Conservation (phyloP, 2,329 filamentous ascomycete species). For the Colletotrichum kahawae region DNA sequence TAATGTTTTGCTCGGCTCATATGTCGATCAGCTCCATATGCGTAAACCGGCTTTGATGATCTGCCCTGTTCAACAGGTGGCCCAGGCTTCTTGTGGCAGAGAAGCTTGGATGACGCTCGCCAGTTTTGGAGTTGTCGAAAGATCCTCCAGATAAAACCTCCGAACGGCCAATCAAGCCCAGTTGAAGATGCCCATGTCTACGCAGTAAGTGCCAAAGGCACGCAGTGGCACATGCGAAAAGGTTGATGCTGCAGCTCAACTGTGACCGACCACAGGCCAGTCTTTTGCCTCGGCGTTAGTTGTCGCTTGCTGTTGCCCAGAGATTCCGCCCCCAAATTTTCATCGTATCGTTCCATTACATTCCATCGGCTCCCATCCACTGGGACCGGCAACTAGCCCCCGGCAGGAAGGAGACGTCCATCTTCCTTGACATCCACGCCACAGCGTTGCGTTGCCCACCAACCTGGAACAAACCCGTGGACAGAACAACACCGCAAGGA, state of each 20-base stretch:
- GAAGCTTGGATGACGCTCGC: neutral
- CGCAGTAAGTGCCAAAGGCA: neutral
- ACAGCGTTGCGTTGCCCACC: slow-evolving; percentile 16
- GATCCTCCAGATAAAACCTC: neutral
- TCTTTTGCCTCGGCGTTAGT: neutral
- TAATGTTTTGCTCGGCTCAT: neutral
- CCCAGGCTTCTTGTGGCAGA: slow-evolving; percentile 1
- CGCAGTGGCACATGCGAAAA: neutral
- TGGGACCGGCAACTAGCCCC: neutral
- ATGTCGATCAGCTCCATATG: neutral
- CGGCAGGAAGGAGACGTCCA: neutral
- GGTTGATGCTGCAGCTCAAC: neutral
- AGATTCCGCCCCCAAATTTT: neutral
- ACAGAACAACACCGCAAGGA: neutral
- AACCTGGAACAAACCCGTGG: neutral
- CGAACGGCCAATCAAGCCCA: neutral
- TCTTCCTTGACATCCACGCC: neutral
- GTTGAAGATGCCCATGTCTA: neutral
- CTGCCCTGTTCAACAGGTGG: neutral
- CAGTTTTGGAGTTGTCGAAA: neutral
- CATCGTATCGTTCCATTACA: slow-evolving; percentile 7
- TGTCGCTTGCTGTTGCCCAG: neutral
- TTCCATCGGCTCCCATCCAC: slow-evolving; percentile 4
- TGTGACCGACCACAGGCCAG: neutral
- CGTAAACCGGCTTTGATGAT: neutral